Evolutionary conservation across 768 basidiomycete species (phyloP).

Genomic region (Collybia sp.): DNA sequence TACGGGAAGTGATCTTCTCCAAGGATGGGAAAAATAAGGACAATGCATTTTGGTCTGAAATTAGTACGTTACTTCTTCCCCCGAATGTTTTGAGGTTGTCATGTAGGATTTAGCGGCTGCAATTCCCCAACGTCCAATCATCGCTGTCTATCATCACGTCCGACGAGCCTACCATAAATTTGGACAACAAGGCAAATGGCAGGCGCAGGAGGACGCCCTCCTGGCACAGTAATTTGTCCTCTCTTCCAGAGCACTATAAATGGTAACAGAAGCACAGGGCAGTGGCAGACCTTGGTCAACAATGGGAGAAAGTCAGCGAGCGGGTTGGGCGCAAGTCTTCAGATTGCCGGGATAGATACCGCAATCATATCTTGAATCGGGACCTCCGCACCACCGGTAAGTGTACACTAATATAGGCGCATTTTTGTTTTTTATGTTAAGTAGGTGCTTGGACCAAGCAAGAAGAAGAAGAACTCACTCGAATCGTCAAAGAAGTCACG

Average conservation of each 20-base stretch:
- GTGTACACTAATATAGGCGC: constrained; percentile 6
- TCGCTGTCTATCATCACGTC: constrained; percentile 81
- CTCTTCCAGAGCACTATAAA: neutral
- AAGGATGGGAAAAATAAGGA: constrained; percentile 58
- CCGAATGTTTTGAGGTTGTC: constrained; percentile 1
- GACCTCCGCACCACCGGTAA: constrained; percentile 57
- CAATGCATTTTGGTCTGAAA: constrained; percentile 73
- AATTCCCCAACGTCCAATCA: constrained; percentile 72
- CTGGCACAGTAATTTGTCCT: constrained; percentile 46
- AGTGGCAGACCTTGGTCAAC: constrained; percentile 62
- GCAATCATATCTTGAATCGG: constrained; percentile 73
- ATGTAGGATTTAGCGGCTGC: constrained; percentile 46
- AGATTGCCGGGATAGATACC: constrained; percentile 83
- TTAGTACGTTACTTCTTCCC: constrained; percentile 46
- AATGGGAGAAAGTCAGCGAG: constrained; percentile 76
- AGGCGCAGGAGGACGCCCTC: constrained; percentile 54
- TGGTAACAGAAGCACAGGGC: constrained; percentile 41
- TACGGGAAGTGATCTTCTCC: constrained; percentile 64
- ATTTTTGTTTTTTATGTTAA: constrained; percentile 1
- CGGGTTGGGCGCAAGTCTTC: constrained; percentile 70
- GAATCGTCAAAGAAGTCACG: constrained; percentile 74
- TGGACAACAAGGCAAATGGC: constrained; percentile 69
- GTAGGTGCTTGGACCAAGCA: constrained; percentile 72
- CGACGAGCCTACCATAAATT: constrained; percentile 66
- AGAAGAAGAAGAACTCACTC: constrained; percentile 71